Conservation (phyloP, 768 basidiomycete species). For the Tulasnella sp. region DNA sequence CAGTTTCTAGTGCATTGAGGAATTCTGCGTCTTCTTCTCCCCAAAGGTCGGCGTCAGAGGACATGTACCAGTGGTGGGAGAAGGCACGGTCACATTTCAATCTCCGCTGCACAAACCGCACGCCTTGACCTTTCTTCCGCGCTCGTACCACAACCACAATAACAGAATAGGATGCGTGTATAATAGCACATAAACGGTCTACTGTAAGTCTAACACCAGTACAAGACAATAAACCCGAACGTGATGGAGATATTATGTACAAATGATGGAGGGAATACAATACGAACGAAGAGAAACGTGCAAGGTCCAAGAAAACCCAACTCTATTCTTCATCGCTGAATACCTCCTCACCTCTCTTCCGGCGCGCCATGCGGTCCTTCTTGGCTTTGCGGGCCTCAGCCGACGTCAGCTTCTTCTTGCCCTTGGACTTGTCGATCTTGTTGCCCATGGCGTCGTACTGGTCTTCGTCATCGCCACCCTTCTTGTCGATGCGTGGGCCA, state of each 20-base stretch:
- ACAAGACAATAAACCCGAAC: too few species aligned
- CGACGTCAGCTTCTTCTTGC: constrained; percentile 68
- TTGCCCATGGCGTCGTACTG: constrained; percentile 97
- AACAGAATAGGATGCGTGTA: too few species aligned
- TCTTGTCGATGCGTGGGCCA: constrained; percentile 90
- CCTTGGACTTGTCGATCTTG: constrained; percentile 79
- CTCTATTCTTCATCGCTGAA: constrained; percentile 32
- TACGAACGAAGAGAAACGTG: too few species aligned
- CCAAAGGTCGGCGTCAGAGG: constrained; percentile 16
- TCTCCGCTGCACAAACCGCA: too few species aligned
- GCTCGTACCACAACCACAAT: too few species aligned
- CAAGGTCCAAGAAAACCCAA: too few species aligned
- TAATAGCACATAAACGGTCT: too few species aligned
- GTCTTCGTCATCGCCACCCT: constrained; percentile 79
- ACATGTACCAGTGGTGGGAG: constrained; percentile 9
- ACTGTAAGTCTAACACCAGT: too few species aligned
- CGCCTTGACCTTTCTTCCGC: too few species aligned
- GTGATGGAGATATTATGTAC: too few species aligned
- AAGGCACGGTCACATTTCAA: too few species aligned
- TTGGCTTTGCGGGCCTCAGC: constrained; percentile 81
- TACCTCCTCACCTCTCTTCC: constrained; percentile 72
- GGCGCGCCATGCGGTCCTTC: constrained; percentile 91
- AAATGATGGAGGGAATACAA: too few species aligned
- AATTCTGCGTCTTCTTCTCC: constrained; percentile 18
- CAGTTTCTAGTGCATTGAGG: constrained; percentile 15